Evolutionary conservation across 371 early-diverging fungal species (phyloP).

Genomic region (Nosema bombycis): DNA sequence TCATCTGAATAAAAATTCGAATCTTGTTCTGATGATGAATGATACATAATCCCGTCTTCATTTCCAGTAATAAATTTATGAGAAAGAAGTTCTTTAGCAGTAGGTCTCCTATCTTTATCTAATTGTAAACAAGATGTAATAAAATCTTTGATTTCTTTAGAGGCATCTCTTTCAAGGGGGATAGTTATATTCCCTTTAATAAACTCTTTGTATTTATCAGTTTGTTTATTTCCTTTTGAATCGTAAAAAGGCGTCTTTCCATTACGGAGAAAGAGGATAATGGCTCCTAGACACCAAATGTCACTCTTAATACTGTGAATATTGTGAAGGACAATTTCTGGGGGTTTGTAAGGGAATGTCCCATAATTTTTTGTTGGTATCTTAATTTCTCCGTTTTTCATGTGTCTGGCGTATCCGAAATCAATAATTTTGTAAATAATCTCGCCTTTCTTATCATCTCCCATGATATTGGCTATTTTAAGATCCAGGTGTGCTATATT

Average conservation of each 20-base stretch:
- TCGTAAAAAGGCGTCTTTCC: constrained; percentile 57
- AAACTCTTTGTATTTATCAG: constrained; percentile 54
- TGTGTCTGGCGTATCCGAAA: constrained; percentile 62
- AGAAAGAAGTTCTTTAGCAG: constrained; percentile 55
- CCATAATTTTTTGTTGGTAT: constrained; percentile 64
- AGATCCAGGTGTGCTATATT: constrained; percentile 65
- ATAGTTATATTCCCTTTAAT: constrained; percentile 46
- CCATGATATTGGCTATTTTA: constrained; percentile 66
- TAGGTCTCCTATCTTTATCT: constrained; percentile 55
- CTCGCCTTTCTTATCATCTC: constrained; percentile 27
- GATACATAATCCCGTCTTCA: constrained; percentile 1
- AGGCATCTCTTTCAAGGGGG: constrained; percentile 47
- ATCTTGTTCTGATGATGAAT: neutral
- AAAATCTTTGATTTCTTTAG: constrained; percentile 58
- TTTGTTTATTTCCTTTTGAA: constrained; percentile 46
- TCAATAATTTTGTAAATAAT: constrained; percentile 65
- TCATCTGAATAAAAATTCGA: neutral
- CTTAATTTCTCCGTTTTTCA: constrained; percentile 38
- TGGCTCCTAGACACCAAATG: constrained; percentile 65
- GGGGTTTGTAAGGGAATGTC: constrained; percentile 66
- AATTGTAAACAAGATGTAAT: constrained; percentile 57
- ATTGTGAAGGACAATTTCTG: constrained; percentile 61
- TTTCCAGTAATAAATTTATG: constrained; percentile 60
- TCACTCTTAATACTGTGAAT: constrained; percentile 63
- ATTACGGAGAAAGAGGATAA: constrained; percentile 55